Percentiles rank a stretch among this genome's conserved stretches.
Evolutionary conservation across 2,329 filamentous ascomycete genomes (phyloP).

Genomic region (Podosphaera aphanis): DNA sequence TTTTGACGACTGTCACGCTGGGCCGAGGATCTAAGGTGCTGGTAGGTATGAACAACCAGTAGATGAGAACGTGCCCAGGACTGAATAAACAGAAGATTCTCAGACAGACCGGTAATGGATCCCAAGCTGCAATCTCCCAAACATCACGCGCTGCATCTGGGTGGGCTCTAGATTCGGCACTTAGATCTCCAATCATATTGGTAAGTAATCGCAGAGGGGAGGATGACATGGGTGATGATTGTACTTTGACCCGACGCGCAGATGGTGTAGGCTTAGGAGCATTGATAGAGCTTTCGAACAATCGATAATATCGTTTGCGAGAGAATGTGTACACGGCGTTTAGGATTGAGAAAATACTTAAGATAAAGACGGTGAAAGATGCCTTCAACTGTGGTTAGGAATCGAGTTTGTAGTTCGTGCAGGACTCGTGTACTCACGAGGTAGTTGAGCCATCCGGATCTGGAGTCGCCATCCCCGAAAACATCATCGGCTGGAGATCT

Average conservation of each 20-base stretch:
- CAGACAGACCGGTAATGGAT: constrained; percentile 65
- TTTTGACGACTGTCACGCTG: constrained; percentile 66
- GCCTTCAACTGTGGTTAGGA: constrained; percentile 23
- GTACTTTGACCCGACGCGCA: constrained; percentile 66
- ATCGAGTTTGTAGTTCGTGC: neutral
- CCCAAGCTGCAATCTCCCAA: constrained; percentile 88
- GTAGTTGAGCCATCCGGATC: constrained; percentile 39
- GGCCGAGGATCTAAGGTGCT: constrained; percentile 55
- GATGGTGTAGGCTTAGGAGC: constrained; percentile 55
- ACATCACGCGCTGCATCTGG: constrained; percentile 67
- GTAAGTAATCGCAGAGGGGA: constrained; percentile 60
- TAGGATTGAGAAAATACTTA: constrained; percentile 38
- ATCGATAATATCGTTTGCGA: constrained; percentile 63
- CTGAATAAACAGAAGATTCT: constrained; percentile 77
- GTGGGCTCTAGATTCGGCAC: constrained; percentile 60
- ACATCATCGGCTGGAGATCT: constrained; percentile 42
- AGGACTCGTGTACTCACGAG: constrained; percentile 23
- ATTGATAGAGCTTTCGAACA: constrained; percentile 76
- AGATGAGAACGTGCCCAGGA: constrained; percentile 75
- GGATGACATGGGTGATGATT: constrained; percentile 54
- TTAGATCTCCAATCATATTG: constrained; percentile 40
- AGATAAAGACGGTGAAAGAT: constrained; percentile 42
- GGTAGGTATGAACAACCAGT: constrained; percentile 69
- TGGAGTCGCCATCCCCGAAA: constrained; percentile 44
- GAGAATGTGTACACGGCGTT: constrained; percentile 69